Evolutionary conservation across 345 rosid genomes (phyloP), one percentile per base, ranked within the genome.

Genomic region (Melastoma malabathricum): DNA sequence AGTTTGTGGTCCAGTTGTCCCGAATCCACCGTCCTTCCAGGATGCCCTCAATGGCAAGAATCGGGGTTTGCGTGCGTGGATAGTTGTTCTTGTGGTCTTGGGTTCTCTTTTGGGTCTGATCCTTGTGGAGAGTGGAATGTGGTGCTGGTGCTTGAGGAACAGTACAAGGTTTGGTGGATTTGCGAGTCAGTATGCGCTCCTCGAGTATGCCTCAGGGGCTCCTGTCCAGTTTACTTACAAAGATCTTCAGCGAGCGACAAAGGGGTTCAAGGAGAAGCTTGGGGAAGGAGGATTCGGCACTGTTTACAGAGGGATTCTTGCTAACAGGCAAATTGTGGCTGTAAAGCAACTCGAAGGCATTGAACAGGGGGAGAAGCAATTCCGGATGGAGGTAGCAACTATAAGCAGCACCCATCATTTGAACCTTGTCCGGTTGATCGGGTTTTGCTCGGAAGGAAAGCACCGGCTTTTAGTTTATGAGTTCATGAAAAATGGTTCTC

Each of bases 381-480:
- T 83, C 65, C 60, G 86, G 61, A 77, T 80, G 76, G 88, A 81
- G 59, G 83, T 83, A 18, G 77, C 82, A 15, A 72, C 85, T 31
- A 78, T 83, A 48, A 75, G 87, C 54, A 80, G 79, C 55, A 74
- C 81, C 13, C 92, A 83, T 69, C 92, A 83, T 67, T 22, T 80
- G 58, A 77, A 72, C 66, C 68, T 83, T 48, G 83, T 79, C 39
- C 69, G 79, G 48, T 57, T 82, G 59, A 72, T 79, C 2, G 89
- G 86, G 7, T 82, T 76, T 65, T 82, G 89, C 63, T 62, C 81
- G 0, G 81, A 82, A 46, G 80, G 80, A 54, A 62, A 68, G 44
- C 86, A 79, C 51, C 71, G 77, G 63, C 77, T 79, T 59, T 73
- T 82, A 15, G 81, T 82, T 3, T 79, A 79, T 34, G 89, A 82